Conservation (phyloP, 2,329 filamentous ascomycete species). For the Akanthomyces dipterigenus region DNA sequence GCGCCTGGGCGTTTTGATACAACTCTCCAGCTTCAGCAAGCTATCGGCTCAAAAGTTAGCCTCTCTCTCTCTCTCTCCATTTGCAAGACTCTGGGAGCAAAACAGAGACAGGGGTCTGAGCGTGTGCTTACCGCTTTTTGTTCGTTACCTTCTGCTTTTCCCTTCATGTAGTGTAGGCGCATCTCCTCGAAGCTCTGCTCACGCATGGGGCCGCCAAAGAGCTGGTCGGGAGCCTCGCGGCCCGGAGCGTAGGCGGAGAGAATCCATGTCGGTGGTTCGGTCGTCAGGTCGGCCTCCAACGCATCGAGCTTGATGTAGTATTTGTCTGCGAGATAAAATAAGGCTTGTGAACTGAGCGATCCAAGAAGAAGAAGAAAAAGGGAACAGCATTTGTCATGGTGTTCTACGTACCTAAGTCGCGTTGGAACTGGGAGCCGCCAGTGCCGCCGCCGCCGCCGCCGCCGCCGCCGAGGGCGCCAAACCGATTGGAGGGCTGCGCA, state of each 20-base stretch:
- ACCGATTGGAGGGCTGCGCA: conserved; percentile 45
- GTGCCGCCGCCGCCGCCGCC: conserved; percentile 20
- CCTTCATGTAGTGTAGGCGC: conserved; percentile 62
- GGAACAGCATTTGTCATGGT: background rate
- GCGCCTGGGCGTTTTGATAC: conserved; percentile 58
- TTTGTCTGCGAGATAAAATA: conserved; percentile 20
- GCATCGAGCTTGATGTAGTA: conserved; percentile 50
- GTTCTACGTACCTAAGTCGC: conserved; percentile 17
- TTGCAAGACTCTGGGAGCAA: background rate
- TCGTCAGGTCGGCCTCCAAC: conserved; percentile 60
- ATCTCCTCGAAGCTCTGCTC: conserved; percentile 90
- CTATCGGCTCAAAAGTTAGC: conserved; percentile 30
- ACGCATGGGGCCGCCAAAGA: conserved; percentile 71
- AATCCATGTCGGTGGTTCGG: conserved; percentile 74
- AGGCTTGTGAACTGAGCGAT: background rate
- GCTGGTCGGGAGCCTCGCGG: conserved; percentile 67
- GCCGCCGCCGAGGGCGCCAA: conserved; percentile 40
- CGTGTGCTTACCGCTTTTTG: conserved; percentile 39
- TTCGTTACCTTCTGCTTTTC: conserved; percentile 53
- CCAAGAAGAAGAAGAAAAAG: background rate
- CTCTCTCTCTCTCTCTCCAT: background rate
- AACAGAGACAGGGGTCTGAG: background rate
- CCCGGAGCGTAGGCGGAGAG: conserved; percentile 81
- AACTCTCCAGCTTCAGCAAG: conserved; percentile 54
- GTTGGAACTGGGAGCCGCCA: conserved; percentile 18